Evolutionary conservation across 805 yeast species (phyloP), one percentile per base, ranked within the genome.

Genomic region (Candida methanosorbosa): DNA sequence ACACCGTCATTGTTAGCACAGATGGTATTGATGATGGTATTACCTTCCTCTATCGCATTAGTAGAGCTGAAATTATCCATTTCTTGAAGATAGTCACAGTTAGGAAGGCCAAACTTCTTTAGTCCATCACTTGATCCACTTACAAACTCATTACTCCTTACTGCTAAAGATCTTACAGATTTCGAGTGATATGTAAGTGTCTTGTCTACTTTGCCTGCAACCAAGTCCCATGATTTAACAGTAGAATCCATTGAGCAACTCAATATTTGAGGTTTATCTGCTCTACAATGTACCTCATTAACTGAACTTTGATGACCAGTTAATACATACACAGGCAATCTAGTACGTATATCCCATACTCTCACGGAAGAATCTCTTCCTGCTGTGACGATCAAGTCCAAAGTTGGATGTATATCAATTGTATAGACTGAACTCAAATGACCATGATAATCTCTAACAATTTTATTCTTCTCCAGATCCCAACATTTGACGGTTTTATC

Each of bases 401-500:
- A 58, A 4, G 86, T 84, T 0, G 97, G 97, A 53, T 90, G 97
- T 13, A 87, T 53, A 38, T 78, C 90, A 29, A 88, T 66, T 0
- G 94, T 68, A 49, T 85, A 86, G 2, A 92, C 84, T 4, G 95
- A 94, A 21, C 94, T 84, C 18, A 85, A 65, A 60, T 92, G 98
- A 4, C 98, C 99, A 59, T 88, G 94, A 56, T 85, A 92, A 47
- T 87, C 86, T 37, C 97, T 64, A 4, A 87, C 72, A 2, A 84
- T 75, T 45, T 75, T 75, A 47, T 88, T 85, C 49, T 77, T 73
- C 55, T 90, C 97, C 45, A 92, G 66, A 62, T 92, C 99, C 97
- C 97, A 92, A 57, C 97, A 88, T 52, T 85, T 76, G 9, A 87
- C 85, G 18, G 87, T 69, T 54, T 88, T 88, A 55, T 92, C 99